Evolutionary conservation across 768 basidiomycete genomes (phyloP).

Genomic region (Mycena rebaudengoi): DNA sequence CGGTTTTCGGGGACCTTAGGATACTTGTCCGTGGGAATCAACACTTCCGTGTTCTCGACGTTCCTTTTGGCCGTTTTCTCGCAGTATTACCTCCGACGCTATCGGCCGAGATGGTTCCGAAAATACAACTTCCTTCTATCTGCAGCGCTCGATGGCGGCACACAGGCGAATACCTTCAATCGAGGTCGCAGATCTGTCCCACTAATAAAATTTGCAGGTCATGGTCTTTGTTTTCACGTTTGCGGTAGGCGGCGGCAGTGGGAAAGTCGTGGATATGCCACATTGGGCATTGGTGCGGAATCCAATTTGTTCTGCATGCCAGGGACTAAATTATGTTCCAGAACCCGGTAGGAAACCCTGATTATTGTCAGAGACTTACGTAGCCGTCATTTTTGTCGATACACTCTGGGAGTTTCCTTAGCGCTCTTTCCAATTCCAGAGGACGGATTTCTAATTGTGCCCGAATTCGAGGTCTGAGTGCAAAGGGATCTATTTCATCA

Average conservation of each 20-base stretch:
- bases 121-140: conserved; percentile 43
- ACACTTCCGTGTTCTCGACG: conserved; percentile 38
- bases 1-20: conserved; percentile 24
- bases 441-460: too few species aligned
- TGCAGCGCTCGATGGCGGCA: conserved; percentile 28
- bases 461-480: too few species aligned
- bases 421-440: too few species aligned
- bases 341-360: conserved; percentile 41
- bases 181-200: too few species aligned
- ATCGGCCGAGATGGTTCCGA: conserved; percentile 44
- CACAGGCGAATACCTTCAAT: conserved; percentile 1
- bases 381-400: too few species aligned
- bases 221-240: conserved; percentile 44
- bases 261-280: conserved; percentile 31
- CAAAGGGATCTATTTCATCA: too few species aligned
- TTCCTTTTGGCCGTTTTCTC: conserved; percentile 40
- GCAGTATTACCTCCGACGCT: conserved; percentile 47
- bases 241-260: conserved; percentile 38
- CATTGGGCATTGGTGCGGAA: conserved; percentile 35
- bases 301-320: not conserved
- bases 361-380: conserved; percentile 43
- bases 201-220: conserved; percentile 20
- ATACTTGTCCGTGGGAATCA: conserved; percentile 49
- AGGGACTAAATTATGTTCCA: not conserved
- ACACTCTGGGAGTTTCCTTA: too few species aligned